A percentile compares a stretch with the other conserved stretches of the same genome.
phyloP scores from a whole-genome alignment of 2,329 filamentous ascomycete genomes.

The Boeremia lycopersici region DNA sequence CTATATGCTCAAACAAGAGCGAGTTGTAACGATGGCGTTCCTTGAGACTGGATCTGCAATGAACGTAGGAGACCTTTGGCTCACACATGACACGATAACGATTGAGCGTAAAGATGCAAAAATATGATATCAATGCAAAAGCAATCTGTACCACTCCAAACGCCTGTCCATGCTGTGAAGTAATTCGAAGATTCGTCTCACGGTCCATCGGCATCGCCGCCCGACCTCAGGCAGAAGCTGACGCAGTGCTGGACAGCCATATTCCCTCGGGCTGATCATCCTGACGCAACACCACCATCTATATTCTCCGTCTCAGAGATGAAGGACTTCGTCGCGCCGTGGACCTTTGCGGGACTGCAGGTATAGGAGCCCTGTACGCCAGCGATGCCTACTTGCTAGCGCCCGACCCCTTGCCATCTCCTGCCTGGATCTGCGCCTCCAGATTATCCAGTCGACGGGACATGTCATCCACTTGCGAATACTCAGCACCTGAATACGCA shows the following conservation, averaged over 20 bases:
- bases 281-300: background rate
- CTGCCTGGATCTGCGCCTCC: constrained; percentile 71
- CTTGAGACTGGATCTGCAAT: background rate
- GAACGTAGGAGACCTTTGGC: background rate
- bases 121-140: constrained; percentile 6
- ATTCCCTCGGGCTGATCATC: background rate
- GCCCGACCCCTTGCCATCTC: constrained; percentile 48
- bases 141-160: constrained; percentile 5
- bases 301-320: background rate
- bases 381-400: constrained; percentile 14
- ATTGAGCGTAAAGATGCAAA: constrained; percentile 12
- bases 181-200: background rate
- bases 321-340: background rate
- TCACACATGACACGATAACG: constrained; percentile 1
- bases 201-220: background rate
- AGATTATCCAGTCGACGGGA: constrained; percentile 82
- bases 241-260: background rate
- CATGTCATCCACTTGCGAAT: constrained; percentile 85
- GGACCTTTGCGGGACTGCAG: background rate
- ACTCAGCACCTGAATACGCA: background rate
- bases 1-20: background rate
- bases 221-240: no score
- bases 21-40: background rate
- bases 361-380: background rate
- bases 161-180: constrained; percentile 5